Evolutionary conservation across 257 asterid species (phyloP).

Genomic region (Paraleonurus japonicus): DNA sequence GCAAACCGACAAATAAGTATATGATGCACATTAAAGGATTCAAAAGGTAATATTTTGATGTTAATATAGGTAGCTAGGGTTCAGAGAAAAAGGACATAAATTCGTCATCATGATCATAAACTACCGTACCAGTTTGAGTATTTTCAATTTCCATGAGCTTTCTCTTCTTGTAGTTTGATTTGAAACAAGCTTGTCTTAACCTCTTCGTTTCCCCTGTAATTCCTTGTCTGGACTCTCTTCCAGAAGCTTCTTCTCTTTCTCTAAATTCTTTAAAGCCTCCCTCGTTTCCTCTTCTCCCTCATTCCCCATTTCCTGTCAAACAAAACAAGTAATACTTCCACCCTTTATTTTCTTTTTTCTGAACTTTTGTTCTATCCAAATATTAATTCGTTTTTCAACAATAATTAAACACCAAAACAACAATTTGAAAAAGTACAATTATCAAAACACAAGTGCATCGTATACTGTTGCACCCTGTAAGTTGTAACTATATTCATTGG

Average conservation of each 20-base stretch:
- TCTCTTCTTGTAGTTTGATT: conserved; percentile 68
- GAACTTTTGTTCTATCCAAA: too few species aligned
- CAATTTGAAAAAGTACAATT: too few species aligned
- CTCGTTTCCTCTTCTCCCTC: conserved; percentile 33
- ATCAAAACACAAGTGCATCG: neutral
- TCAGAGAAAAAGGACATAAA: conserved; percentile 32
- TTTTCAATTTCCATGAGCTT: conserved; percentile 28
- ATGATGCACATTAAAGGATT: neutral
- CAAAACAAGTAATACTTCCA: neutral
- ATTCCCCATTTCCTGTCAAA: conserved; percentile 42
- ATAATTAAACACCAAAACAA: neutral
- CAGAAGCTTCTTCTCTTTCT: conserved; percentile 43
- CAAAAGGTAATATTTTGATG: neutral
- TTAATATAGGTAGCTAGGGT: neutral
- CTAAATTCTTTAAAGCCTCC: conserved; percentile 44
- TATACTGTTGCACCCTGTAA: neutral
- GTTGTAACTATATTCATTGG: neutral
- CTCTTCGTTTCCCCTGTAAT: conserved; percentile 53
- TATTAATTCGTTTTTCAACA: neutral
- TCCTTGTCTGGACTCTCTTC: conserved; percentile 51
- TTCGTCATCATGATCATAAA: conserved; percentile 6
- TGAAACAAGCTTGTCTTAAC: conserved; percentile 62
- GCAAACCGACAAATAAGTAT: neutral
- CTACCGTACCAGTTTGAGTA: neutral
- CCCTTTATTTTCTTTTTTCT: neutral